Percentiles rank a stretch among this genome's conserved stretches.
These are phyloP conservation scores for Ormosia semicastrata DNA, from an alignment of 306 rosid species.

Conservation along the genomic window DNA sequence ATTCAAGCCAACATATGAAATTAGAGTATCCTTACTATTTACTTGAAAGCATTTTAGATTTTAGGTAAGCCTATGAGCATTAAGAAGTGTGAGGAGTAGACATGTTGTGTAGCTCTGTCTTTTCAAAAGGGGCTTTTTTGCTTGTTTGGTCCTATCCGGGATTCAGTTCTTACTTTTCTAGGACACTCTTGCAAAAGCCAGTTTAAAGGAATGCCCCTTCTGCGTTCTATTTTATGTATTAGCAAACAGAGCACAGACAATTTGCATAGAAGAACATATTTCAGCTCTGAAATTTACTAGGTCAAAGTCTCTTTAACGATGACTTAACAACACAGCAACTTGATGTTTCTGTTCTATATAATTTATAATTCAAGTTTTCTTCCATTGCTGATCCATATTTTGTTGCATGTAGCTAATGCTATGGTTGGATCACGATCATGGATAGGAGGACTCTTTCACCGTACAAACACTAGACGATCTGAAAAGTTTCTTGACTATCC, in stretches of 20 bases:
- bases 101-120: slow-evolving; percentile 1
- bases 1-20: not conserved
- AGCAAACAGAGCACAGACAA: not conserved
- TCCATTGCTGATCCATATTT: slow-evolving; percentile 26
- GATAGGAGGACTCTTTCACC: slow-evolving; percentile 80
- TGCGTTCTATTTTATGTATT: not conserved
- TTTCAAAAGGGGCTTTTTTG: not conserved
- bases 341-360: not conserved
- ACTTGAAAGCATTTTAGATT: not conserved
- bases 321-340: not conserved
- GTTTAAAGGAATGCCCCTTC: slow-evolving; percentile 4
- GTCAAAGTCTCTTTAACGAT: not conserved
- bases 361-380: slow-evolving; percentile 13
- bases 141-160: not conserved
- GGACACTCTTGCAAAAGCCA: not conserved
- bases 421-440: slow-evolving; percentile 96
- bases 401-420: slow-evolving; percentile 75
- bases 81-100: not conserved
- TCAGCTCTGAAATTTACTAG: not conserved
- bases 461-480: slow-evolving; percentile 44
- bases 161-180: not conserved
- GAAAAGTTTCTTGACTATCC: slow-evolving; percentile 56
- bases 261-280: slow-evolving; percentile 3
- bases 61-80: not conserved
- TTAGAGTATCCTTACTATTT: not conserved